phyloP scores from a whole-genome alignment of 768 basidiomycete species.

The Lactarius akahatsu region DNA sequence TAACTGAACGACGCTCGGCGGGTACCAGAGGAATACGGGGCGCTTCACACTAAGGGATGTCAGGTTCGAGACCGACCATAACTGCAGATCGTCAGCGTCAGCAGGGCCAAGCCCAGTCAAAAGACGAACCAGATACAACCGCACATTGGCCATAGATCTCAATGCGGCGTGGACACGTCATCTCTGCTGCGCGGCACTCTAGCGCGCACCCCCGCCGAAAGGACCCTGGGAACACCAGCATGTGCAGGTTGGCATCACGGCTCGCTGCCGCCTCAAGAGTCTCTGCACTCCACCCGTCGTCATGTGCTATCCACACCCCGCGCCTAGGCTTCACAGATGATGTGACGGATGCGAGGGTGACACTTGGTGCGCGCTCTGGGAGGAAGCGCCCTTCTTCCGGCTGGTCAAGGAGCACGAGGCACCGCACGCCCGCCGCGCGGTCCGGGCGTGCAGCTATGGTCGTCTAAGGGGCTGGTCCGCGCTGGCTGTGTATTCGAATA shows the following conservation, averaged over 20 bases:
- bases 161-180: too few species aligned
- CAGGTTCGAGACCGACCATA: conserved; percentile 12
- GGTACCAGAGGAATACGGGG: conserved; percentile 8
- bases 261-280: conserved; percentile 2
- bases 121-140: conserved; percentile 1
- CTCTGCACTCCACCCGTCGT: not conserved
- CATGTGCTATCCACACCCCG: not conserved
- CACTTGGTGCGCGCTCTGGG: conserved; percentile 2
- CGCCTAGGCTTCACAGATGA: not conserved
- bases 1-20: conserved; percentile 9
- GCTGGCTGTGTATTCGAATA: conserved; percentile 9
- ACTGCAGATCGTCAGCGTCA: not conserved
- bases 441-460: conserved; percentile 12
- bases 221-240: not conserved
- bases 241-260: conserved; percentile 8
- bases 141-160: not conserved
- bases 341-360: not conserved
- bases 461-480: conserved; percentile 4
- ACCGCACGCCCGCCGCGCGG: conserved; percentile 10
- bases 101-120: not conserved
- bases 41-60: conserved; percentile 14
- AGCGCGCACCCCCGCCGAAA: not conserved
- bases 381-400: conserved; percentile 1
- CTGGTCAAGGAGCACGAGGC: conserved; percentile 15
- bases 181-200: not conserved